Conservation (phyloP, 2,329 filamentous ascomycete species). For the Colletotrichum orbiculare region DNA sequence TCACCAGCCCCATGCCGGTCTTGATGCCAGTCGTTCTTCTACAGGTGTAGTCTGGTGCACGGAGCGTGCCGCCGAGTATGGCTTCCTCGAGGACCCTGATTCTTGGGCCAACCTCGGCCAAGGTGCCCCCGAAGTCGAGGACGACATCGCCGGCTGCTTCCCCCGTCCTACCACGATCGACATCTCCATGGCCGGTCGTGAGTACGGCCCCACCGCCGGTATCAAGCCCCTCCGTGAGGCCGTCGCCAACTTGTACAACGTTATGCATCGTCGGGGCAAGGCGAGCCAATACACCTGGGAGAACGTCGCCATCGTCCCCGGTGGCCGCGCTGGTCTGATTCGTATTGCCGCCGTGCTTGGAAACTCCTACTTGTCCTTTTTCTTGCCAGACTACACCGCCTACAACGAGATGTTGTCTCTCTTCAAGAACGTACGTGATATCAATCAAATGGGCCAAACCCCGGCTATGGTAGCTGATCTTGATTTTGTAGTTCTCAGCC, state of each 20-base stretch:
- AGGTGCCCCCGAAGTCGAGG: slow-evolving; percentile 92
- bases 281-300: slow-evolving; percentile 94
- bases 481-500: slow-evolving; percentile 75
- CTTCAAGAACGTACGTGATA: slow-evolving; percentile 80
- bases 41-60: slow-evolving; percentile 96
- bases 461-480: neutral
- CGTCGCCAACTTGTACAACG: slow-evolving; percentile 92
- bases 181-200: slow-evolving; percentile 80
- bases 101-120: slow-evolving; percentile 94
- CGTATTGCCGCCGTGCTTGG: slow-evolving; percentile 94
- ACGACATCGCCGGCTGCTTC: slow-evolving; percentile 92
- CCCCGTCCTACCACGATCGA: slow-evolving; percentile 82
- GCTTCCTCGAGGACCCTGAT: slow-evolving; percentile 84
- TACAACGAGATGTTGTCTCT: slow-evolving; percentile 98
- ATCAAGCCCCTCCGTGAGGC: slow-evolving; percentile 92
- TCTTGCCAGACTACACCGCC: slow-evolving; percentile 94
- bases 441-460: too few relatives aligned
- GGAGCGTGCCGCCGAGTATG: slow-evolving; percentile 88
- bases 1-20: slow-evolving; percentile 88
- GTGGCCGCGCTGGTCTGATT: slow-evolving; percentile 91
- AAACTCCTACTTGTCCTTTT: slow-evolving; percentile 93
- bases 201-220: slow-evolving; percentile 94
- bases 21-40: slow-evolving; percentile 87
- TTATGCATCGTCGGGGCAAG: slow-evolving; percentile 89
- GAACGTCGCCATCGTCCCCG: slow-evolving; percentile 96